Evolutionary conservation across 257 asterid species (phyloP), one percentile per base, ranked within the genome.

Genomic region (Ilex aquifolium): DNA sequence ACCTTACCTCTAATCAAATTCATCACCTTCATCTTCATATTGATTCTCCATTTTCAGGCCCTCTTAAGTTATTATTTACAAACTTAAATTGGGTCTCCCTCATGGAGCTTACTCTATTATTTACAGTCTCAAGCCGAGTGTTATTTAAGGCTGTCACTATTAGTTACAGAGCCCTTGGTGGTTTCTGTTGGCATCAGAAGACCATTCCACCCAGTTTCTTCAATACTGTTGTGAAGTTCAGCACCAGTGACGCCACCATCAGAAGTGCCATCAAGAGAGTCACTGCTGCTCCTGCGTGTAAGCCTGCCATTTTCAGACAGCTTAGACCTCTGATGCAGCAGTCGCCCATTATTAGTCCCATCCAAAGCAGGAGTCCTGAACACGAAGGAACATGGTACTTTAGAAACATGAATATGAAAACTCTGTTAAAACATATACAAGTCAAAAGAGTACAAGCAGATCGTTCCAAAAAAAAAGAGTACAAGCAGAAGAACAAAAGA

Each of bases 31-130:
- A 62, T 65, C 74, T 57, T 76, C 70, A 44, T 62, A 69, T 59
- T 39, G 76, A 55, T 72, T 77, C 79, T 77, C 84, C 84, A 62
- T 72, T 69, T 74, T 63, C 60, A 63, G 51, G 71, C 78, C 84
- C 70, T 62, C 77, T 72, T 72, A 69, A 64, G 65, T 72, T 82
- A 73, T 76, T 88, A 83, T 90, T 76, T 76, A 83, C 87, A 76
- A 61, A 68, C 70, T 79, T 79, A 60, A 67, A 59, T 71, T 71
- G 82, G 64, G 72, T 61, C 61, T 67, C 76, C 67, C 44, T 56
- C 68, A 27, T 77, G 29, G 71, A 62, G 63, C 70, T 46, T 21
- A 67, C 76, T 63, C 75, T 79, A 72, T 74, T 88, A 88, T 80
- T 73, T 84, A 90, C 95, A 85, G 60, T 72, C 66, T 65, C 82